Conservation (phyloP, 2,329 filamentous ascomycete genomes). For the Fusarium cicatricum region DNA sequence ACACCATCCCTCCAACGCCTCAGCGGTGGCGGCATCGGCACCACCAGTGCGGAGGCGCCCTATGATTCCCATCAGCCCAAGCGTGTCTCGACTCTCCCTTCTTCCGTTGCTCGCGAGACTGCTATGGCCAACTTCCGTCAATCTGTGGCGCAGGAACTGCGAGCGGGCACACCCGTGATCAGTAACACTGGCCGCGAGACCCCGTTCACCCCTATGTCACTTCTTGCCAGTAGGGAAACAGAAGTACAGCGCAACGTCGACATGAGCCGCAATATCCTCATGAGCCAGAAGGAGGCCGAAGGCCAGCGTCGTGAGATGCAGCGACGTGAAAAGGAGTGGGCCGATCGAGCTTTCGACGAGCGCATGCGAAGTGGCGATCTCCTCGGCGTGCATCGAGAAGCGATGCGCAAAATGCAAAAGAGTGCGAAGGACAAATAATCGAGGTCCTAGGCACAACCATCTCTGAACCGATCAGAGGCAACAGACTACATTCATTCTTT, state of each 20-base stretch:
- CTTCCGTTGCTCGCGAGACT: constrained; percentile 59
- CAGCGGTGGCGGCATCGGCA: constrained; percentile 43
- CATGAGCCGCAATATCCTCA: constrained; percentile 62
- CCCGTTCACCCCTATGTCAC: constrained; percentile 47
- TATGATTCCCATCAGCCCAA: constrained; percentile 66
- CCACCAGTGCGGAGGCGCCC: constrained; percentile 35
- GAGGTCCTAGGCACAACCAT: not conserved
- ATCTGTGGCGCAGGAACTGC: constrained; percentile 70
- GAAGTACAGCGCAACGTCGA: constrained; percentile 60
- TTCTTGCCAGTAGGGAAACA: constrained; percentile 48
- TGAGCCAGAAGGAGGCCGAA: constrained; percentile 70
- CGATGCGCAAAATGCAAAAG: constrained; percentile 80
- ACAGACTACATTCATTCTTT: constrained; percentile 16
- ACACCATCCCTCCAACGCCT: constrained; percentile 34
- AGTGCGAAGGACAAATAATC: constrained; percentile 46
- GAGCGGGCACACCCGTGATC: constrained; percentile 50
- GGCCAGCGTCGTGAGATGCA: constrained; percentile 67
- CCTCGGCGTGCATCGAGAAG: constrained; percentile 79
- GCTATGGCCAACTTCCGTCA: constrained; percentile 73
- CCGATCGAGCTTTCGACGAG: constrained; percentile 73
- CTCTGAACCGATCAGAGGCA: not conserved
- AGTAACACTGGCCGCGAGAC: constrained; percentile 49
- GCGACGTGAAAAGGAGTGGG: constrained; percentile 63
- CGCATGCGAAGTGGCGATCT: constrained; percentile 80
- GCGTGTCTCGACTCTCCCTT: constrained; percentile 54